A percentile compares a stretch with the other conserved stretches of the same genome.
Evolutionary conservation across 1,139 yeast genomes (phyloP).

Genomic region (Pichia cactophila): DNA sequence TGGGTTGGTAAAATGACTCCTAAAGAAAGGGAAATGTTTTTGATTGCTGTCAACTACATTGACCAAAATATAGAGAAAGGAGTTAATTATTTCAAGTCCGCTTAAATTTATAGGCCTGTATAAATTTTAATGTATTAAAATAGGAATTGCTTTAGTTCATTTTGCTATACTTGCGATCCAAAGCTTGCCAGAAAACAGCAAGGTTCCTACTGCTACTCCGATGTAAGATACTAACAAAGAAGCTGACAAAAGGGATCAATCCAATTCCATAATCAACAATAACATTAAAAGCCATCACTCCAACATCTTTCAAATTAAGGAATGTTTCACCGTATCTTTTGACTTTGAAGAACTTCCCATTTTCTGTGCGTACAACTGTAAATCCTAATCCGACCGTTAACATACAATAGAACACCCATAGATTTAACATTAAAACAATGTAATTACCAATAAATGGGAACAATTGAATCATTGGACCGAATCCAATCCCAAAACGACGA

Average conservation of each 20-base stretch:
- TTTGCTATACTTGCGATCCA: constrained; percentile 3
- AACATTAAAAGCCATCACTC: constrained; percentile 54
- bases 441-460: constrained; percentile 40
- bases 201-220: constrained; percentile 67
- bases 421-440: constrained; percentile 32
- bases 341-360: background rate
- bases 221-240: constrained; percentile 56
- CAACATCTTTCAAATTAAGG: constrained; percentile 27
- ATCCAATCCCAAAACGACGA: constrained; percentile 42
- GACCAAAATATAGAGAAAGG: constrained; percentile 15
- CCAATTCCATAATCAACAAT: constrained; percentile 62
- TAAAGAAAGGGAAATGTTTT: constrained; percentile 53
- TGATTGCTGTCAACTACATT: constrained; percentile 22
- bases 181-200: constrained; percentile 11
- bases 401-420: constrained; percentile 44
- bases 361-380: constrained; percentile 28
- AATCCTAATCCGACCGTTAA: constrained; percentile 39
- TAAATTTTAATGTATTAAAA: too few species aligned
- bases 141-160: background rate
- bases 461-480: constrained; percentile 65
- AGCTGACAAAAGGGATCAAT: constrained; percentile 68
- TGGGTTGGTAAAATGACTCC: constrained; percentile 45
- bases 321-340: background rate
- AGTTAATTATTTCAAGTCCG: constrained; percentile 2
- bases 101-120: background rate